A percentile compares a stretch with the other conserved stretches of the same genome.
Conservation (phyloP, 2,329 filamentous ascomycete species). For the Penicillium oxalicum region DNA sequence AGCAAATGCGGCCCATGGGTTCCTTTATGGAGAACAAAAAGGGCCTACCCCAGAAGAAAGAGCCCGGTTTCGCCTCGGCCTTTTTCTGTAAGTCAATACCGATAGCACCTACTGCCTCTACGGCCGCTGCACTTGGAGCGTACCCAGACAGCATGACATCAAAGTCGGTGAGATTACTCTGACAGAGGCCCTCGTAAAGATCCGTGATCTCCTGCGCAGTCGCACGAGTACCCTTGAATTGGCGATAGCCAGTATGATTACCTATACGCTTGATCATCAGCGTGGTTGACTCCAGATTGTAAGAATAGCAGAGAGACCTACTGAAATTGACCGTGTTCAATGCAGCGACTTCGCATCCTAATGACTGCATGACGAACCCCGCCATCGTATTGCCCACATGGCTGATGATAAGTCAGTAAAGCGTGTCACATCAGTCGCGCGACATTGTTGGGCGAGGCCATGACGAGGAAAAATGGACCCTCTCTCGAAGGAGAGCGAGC, state of each 20-base stretch:
- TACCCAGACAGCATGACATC: conserved; percentile 95
- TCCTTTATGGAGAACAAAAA: background rate
- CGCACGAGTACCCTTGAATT: conserved; percentile 77
- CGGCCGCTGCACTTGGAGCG: conserved; percentile 77
- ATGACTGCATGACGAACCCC: conserved; percentile 84
- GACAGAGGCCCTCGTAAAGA: conserved; percentile 75
- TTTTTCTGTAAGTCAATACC: conserved; percentile 70
- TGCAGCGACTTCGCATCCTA: conserved; percentile 89
- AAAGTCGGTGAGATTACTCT: conserved; percentile 80
- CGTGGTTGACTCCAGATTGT: background rate
- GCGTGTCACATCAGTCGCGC: too few relatives aligned
- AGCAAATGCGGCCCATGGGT: conserved; percentile 2
- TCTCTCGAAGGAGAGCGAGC: background rate
- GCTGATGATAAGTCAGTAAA: conserved; percentile 44
- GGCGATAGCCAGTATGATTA: conserved; percentile 89
- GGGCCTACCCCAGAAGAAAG: conserved; percentile 75
- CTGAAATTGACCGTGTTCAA: conserved; percentile 98
- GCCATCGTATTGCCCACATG: conserved; percentile 98
- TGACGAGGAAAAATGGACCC: too few relatives aligned
- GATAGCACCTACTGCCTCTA: conserved; percentile 78
- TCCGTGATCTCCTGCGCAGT: conserved; percentile 76
- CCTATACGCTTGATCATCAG: conserved; percentile 48
- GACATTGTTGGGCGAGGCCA: background rate
- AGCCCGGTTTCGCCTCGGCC: conserved; percentile 57
- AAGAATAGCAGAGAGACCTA: conserved; percentile 43